Base-by-base conservation (phyloP, 2,329 filamentous ascomycete genomes). In the Aspergillus novofumigatus region DNA sequence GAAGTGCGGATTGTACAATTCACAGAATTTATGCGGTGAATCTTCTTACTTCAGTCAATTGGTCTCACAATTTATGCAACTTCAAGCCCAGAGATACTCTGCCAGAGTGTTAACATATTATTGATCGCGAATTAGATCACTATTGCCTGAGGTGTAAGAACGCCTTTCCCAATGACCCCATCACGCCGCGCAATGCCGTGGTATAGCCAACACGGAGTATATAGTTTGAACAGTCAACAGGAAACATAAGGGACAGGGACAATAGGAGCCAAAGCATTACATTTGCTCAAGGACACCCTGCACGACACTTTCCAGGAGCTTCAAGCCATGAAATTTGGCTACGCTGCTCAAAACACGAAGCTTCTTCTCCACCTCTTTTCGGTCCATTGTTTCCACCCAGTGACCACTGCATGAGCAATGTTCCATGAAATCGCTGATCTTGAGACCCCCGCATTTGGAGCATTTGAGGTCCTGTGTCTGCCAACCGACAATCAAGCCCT, bases 381-480 rank as follows among this genome's bases (percentile, higher is more conserved):
- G 81, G 64, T 87, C 83, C 58, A 92, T 80, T 21, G 86, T 90
- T 62, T 85, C 85, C 20, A 81, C 82, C 94, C 94, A 99, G 58
- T 84, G 83, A 3, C 94, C 94, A 59, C 90, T 91, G 78, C 94
- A 99, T 10, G 87, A 89, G 75, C 95, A 99, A 74, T 97, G 92
- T 73, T 97, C 93, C 86, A 94, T 92, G 67, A 97, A 95, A 68
- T 97, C 93, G 71, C 96, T 97, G 44, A 90, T 81, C 69, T 91
- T 80, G 42, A 96, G 75, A 3, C 77, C 67, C 45, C 73, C 74
- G 66, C 84, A 87, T 65, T 91, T 91, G 32, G 83, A 85, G 72
- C 94, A 99, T 75, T 91, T 91, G 57, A 97, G 76, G 72, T 99
- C 94, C 77, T 97, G 93, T 35, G 88, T 90, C 61, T 86, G 82